A percentile compares a stretch with the other conserved stretches of the same genome.
Evolutionary conservation across 2,329 filamentous ascomycete species (phyloP).

Genomic region (Tolypocladium inflatum): DNA sequence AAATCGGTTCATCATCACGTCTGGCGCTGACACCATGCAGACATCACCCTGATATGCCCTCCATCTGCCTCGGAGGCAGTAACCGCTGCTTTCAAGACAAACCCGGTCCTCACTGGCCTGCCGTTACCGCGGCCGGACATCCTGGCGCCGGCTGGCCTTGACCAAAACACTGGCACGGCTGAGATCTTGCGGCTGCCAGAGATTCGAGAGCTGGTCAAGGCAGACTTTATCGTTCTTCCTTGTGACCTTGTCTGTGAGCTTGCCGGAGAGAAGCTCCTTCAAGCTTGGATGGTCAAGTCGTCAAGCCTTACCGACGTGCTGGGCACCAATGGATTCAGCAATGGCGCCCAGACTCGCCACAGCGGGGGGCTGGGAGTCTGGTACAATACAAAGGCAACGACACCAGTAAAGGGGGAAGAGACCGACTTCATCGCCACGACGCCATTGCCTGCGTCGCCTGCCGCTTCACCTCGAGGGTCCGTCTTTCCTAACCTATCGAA

Average conservation of each 20-base stretch:
- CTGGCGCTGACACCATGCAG: slow-evolving; percentile 26
- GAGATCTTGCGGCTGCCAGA: slow-evolving; percentile 80
- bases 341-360: slow-evolving; percentile 29
- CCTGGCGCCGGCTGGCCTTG: slow-evolving; percentile 64
- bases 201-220: slow-evolving; percentile 66
- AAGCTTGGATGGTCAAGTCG: slow-evolving; percentile 86
- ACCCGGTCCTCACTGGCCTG: slow-evolving; percentile 66
- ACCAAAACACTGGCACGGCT: slow-evolving; percentile 80
- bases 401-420: slow-evolving; percentile 77
- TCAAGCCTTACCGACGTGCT: slow-evolving; percentile 57
- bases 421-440: slow-evolving; percentile 84
- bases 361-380: slow-evolving; percentile 82
- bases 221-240: slow-evolving; percentile 83
- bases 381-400: slow-evolving; percentile 75
- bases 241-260: slow-evolving; percentile 92
- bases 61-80: slow-evolving; percentile 59
- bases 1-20: neutral
- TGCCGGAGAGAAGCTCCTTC: slow-evolving; percentile 69
- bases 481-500: slow-evolving; percentile 62
- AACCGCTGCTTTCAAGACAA: slow-evolving; percentile 61
- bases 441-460: slow-evolving; percentile 49
- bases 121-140: slow-evolving; percentile 66
- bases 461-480: slow-evolving; percentile 40
- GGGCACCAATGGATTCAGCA: slow-evolving; percentile 33
- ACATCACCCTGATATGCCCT: slow-evolving; percentile 53